Evolutionary conservation across 768 basidiomycete species (phyloP), one percentile per base, ranked within the genome.

Genomic region (Termitomyces bulborhizus): DNA sequence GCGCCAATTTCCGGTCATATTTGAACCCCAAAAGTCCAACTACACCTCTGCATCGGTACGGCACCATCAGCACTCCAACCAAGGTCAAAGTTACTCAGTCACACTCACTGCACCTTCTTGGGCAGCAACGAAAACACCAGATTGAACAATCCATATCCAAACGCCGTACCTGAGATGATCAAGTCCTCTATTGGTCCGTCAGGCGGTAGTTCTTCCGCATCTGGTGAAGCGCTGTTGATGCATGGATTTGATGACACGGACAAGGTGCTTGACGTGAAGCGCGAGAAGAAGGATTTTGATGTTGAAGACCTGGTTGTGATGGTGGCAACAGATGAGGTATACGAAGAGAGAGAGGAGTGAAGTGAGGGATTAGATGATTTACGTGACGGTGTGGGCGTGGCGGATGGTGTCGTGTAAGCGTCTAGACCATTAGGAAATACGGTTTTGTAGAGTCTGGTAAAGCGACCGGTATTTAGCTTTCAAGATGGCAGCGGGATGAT

Each of bases 21-120:
- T 85, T 83, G 70, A 85, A 91, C 0, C 90, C 90, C 16, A 92
- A 73, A 63, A 90, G 80, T 15, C 89, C 88, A 1, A 89, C 87
- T 2, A 92, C 73, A 18, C 77, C 70, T 69, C 89, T 88, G 57
- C 15, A 31, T 56, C 43, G 29, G 7, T 8, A 39, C 24, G 21
- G 16, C 32, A 27, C 27, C 12, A 41, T 44, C 21, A 54, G 48
- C n/a, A 45, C 21, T 9, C 41, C 39, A 31, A 51, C 11, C 12
- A 29, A 32, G 8, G 11, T 24, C 4, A 43, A 37, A 13, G 32
- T 42, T 13, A 9, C 24, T 44, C 3, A 29, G 12, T 6, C 31
- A 12, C 6, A 65, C 80, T 52, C 58, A 88, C 86, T 86, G 83
- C 53, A 85, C 71, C 62, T 79, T 83, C 57, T 83, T 82, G 16